Conservation (phyloP, 2,329 filamentous ascomycete species). For the Spiromastix sp. region DNA sequence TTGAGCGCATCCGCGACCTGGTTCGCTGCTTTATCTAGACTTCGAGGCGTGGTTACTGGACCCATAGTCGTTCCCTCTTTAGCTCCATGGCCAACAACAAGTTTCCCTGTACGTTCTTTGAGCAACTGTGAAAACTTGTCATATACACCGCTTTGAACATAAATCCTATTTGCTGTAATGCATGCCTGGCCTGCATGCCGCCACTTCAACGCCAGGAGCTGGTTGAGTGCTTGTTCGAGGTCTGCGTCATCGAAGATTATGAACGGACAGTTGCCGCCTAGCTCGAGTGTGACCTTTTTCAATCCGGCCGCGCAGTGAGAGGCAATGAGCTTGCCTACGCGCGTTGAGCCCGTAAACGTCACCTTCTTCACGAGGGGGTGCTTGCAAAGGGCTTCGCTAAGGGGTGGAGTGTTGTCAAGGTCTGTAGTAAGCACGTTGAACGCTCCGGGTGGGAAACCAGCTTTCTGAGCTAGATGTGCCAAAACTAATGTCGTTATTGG, state of each 20-base stretch:
- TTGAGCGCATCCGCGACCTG: constrained; percentile 56
- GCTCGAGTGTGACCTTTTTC: constrained; percentile 35
- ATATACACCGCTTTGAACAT: constrained; percentile 25
- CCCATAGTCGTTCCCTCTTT: constrained; percentile 48
- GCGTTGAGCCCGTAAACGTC: constrained; percentile 25
- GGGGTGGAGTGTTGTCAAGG: constrained; percentile 20
- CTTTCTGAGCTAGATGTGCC: constrained; percentile 22
- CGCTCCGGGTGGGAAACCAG: constrained; percentile 24
- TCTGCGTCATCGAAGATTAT: constrained; percentile 34
- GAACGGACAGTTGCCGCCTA: constrained; percentile 34
- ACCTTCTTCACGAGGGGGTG: constrained; percentile 22
- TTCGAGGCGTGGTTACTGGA: constrained; percentile 47
- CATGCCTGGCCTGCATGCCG: constrained; percentile 27
- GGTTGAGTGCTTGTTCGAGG: constrained; percentile 22
- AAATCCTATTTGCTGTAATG: constrained; percentile 27
- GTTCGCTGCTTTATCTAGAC: constrained; percentile 43
- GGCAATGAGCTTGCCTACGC: constrained; percentile 24
- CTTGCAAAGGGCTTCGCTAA: constrained; percentile 23
- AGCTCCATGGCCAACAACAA: constrained; percentile 52
- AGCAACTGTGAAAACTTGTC: constrained; percentile 47
- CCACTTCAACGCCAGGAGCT: constrained; percentile 24
- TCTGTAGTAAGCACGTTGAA: constrained; percentile 26
- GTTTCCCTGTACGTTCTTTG: constrained; percentile 39
- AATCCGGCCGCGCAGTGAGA: constrained; percentile 24
- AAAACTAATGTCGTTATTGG: constrained; percentile 24